phyloP scores from a whole-genome alignment of 2,329 filamentous ascomycete genomes.

The Talaromyces sp. region DNA sequence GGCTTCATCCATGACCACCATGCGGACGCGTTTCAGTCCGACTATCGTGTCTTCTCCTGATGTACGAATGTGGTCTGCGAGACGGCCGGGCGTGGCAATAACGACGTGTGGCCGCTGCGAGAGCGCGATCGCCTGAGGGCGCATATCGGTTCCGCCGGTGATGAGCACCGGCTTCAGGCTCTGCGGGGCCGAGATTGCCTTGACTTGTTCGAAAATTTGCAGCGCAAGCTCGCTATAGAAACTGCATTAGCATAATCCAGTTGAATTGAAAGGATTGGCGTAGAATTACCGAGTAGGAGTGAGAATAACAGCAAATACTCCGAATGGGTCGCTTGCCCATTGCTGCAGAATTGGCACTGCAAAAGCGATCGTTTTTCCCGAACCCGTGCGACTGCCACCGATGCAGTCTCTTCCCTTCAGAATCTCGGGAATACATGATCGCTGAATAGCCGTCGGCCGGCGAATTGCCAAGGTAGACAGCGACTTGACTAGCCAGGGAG shows the following conservation, averaged over 20 bases:
- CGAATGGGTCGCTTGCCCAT: constrained; percentile 87
- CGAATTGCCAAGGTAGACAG: constrained; percentile 74
- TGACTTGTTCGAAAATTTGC: constrained; percentile 94
- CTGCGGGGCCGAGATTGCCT: constrained; percentile 83
- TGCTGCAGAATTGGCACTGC: constrained; percentile 89
- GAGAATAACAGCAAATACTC: constrained; percentile 82
- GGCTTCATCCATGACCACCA: constrained; percentile 92
- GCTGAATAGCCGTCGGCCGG: constrained; percentile 86
- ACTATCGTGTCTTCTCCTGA: constrained; percentile 88
- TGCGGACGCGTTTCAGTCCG: constrained; percentile 71
- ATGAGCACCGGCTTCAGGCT: constrained; percentile 84
- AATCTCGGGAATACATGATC: constrained; percentile 87
- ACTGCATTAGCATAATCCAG: not conserved
- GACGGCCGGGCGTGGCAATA: constrained; percentile 85
- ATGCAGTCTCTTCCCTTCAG: constrained; percentile 89
- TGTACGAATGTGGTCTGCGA: constrained; percentile 88
- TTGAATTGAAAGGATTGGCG: not conserved
- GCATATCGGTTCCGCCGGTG: constrained; percentile 90
- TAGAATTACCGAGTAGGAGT: constrained; percentile 68
- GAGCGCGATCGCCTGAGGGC: constrained; percentile 78
- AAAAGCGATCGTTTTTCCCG: constrained; percentile 95
- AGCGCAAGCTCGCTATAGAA: constrained; percentile 71
- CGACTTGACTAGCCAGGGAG: constrained; percentile 83
- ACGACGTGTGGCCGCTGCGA: constrained; percentile 81
- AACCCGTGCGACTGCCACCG: constrained; percentile 88